A percentile compares a stretch with the other conserved stretches of the same genome.
These are phyloP conservation scores for Exophiala dermatitidis DNA, from an alignment of 2,329 filamentous ascomycete genomes.

Conservation along the genomic window DNA sequence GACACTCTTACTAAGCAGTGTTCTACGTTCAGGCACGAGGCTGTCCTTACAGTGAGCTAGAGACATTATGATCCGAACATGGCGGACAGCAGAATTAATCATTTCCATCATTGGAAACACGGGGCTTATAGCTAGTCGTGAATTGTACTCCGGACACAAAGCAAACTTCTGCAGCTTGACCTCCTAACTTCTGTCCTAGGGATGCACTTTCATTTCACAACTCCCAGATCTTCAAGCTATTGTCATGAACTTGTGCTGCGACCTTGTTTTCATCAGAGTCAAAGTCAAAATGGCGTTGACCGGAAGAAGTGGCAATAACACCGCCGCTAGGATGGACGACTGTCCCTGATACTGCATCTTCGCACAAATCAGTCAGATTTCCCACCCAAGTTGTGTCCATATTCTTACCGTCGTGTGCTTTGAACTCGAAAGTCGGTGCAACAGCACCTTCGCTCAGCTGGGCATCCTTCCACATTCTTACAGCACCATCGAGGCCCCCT, in stretches of 20 bases:
- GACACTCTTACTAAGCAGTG: neutral
- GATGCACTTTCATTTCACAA: slow-evolving; percentile 2
- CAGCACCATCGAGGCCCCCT: slow-evolving; percentile 51
- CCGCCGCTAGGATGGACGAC: slow-evolving; percentile 42
- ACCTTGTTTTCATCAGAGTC: slow-evolving; percentile 9
- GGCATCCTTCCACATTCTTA: slow-evolving; percentile 46
- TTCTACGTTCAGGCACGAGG: too few relatives aligned
- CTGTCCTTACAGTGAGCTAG: too few relatives aligned
- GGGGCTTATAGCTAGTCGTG: too few relatives aligned
- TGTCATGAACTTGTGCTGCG: slow-evolving; percentile 16
- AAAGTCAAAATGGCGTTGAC: slow-evolving; percentile 31
- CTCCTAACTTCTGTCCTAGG: too few relatives aligned
- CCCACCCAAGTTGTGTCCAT: neutral
- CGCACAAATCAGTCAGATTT: neutral
- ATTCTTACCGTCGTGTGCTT: slow-evolving; percentile 41
- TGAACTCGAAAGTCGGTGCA: slow-evolving; percentile 38
- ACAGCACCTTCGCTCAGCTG: slow-evolving; percentile 37
- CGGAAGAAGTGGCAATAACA: slow-evolving; percentile 46
- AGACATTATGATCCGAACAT: too few relatives aligned
- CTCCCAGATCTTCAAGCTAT: slow-evolving; percentile 20
- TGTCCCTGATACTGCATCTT: slow-evolving; percentile 42
- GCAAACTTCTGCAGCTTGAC: too few relatives aligned
- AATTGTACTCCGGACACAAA: too few relatives aligned
- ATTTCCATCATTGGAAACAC: neutral
- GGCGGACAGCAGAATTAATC: neutral